These are phyloP conservation scores for Leccinum fallax DNA, from an alignment of 1,284 basidiomycete species.

Conservation along the genomic window DNA sequence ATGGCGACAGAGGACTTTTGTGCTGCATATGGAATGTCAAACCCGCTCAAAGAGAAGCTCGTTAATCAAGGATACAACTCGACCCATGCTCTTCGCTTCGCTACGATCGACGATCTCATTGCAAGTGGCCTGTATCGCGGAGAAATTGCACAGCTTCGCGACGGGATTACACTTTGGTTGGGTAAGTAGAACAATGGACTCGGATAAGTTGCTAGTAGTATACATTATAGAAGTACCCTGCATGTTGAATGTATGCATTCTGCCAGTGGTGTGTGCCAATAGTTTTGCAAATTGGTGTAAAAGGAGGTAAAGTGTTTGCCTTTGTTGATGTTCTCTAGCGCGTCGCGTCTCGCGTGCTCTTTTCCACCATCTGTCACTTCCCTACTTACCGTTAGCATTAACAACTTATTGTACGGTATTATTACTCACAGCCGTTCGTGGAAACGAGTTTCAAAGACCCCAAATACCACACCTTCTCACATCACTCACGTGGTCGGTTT, in stretches of 20 bases:
- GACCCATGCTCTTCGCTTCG: not conserved
- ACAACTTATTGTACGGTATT: constrained; percentile 1
- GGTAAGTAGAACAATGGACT: not conserved
- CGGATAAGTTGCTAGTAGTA: not conserved
- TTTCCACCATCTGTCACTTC: not conserved
- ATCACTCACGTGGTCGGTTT: no score
- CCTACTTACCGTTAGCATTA: not conserved
- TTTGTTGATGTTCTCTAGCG: constrained; percentile 19
- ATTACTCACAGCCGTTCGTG: no score
- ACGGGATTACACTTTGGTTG: not conserved
- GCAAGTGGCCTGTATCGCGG: not conserved
- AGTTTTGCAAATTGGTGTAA: no score
- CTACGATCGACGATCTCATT: not conserved
- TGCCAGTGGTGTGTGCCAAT: no score
- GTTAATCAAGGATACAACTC: not conserved
- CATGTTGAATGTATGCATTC: not conserved
- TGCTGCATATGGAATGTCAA: not conserved
- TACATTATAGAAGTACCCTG: not conserved
- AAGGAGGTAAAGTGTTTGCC: constrained; percentile 24
- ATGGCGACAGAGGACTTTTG: not conserved
- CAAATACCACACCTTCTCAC: no score
- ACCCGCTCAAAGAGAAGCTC: not conserved
- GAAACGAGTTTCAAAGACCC: no score
- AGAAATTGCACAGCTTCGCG: not conserved
- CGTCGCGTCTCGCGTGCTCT: constrained; percentile 33